Evolutionary conservation across 192 early-diverging fungal genomes (phyloP), one percentile per base, ranked within the genome.

Genomic region (Coemansia sp.): DNA sequence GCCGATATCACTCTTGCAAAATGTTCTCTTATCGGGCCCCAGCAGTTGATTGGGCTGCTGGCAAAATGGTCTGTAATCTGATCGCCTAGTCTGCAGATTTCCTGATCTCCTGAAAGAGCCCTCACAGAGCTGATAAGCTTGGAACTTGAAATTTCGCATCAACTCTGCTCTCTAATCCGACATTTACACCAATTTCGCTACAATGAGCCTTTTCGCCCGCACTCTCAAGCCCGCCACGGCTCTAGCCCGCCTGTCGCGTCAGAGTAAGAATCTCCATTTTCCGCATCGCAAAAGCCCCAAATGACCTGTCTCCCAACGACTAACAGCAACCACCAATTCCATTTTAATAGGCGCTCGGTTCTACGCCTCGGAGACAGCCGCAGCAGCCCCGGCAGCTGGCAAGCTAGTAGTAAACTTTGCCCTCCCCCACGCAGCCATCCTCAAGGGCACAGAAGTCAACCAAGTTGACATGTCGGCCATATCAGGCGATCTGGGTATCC

Each of bases 401-500:
- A 92, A 91, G 86, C 87, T 98, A 57, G 84, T 88, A 53, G 75
- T 98, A 66, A 96, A 86, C 81, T 93, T 98, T 85, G 92, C 85
- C 28, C 85, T 93, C 25, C 96, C 96, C 36, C 95, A 97, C 84
- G 86, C 95, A 88, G 89, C 91, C 63, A 65, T 95, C 45, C 87
- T 92, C 71, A 88, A 88, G 65, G 82, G 86, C 61, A 64, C 69
- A 56, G 86, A 88, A 66, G 93, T 93, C 53, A 86, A 88, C 57
- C 95, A 98, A 82, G 94, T 99, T 65, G 97, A 99, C 85, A 78
- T 99, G 69, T 86, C 92, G 31, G 91, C 94, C 20, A 88, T 90
- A 39, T 92, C 93, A 21, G 96, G 96, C 58, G 94, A 96, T 75
- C 92, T 99, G 88, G 96, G 96, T 94, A 91, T 99, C 66, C 88